Evolutionary conservation across 805 yeast genomes (phyloP), one percentile per base, ranked within the genome.

Genomic region (Wickerhamomyces silvicola): DNA sequence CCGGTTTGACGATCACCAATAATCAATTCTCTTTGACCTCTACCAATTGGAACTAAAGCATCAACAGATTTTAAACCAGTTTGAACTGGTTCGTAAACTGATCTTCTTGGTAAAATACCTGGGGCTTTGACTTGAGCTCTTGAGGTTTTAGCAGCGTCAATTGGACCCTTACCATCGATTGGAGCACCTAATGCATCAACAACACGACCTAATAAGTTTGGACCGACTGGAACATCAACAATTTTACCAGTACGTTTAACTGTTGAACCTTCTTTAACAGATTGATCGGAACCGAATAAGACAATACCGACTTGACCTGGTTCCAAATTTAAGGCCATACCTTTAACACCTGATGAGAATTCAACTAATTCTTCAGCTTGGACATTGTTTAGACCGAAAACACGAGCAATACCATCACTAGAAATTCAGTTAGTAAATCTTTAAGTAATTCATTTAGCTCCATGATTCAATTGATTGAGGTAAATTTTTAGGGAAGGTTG

Each of bases 1-100:
- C 98, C 98, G 60, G 98, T 92, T 78, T 92, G 98, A 79, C 98
- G 90, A 72, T 90, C 98, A 81, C 98, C 98, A 65, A 90, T 90
- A 61, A 90, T 90, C 83, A 92, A 76, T 78, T 92, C 98, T 85
- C 98, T 92, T 76, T 92, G 98, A 69, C 98, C 98, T 83, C 98
- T 92, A 66, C 98, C 98, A 57, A 92, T 70, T 70, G 98, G 98
- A 69, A 92, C 99, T 60, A 92, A 81, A 64, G 98, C 90, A 66
- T 92, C 99, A 56, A 92, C 96, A 46, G 97, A 81, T 78, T 92
- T 92, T 64, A 92, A 81, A 81, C 98, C 99, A 59, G 98, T 90
- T 77, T 92, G 98, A 82, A 92, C 92, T 66, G 99, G 98, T 79
- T 92, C 98, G 75, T 66, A 79, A 53, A 92, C 99, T 43, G 97